Base-by-base conservation (phyloP, 2,329 filamentous ascomycete species). In the Ophiocordyceps polyrhachis-furcata region DNA sequence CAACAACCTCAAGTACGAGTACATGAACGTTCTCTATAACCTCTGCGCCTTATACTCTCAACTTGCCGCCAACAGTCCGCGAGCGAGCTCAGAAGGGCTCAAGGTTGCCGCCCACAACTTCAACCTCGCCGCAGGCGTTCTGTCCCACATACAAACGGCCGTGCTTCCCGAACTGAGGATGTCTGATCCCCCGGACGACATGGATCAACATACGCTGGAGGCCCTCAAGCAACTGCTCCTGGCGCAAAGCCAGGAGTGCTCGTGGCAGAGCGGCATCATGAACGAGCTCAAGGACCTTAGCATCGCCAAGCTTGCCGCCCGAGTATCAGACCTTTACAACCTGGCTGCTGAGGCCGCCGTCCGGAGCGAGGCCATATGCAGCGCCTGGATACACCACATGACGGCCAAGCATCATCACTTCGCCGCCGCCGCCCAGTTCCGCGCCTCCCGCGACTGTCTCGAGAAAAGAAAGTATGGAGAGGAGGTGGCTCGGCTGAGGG, bases 401-500 rank as follows among this genome's bases (percentile, higher is more conserved):
- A 88, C 83, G 23, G 91, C 89, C 6, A 98, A 96, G 60, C 88
- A 96, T 56, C 84, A 95, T 57, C 91, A 96, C 61, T 96, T 98
- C 63, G 88, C 89, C 1, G 89, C 86, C 0, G 91, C 91, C 0
- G 91, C 91, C 0, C 91, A 98, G 58, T 96, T 89, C 54, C 73
- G 91, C 14, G 86, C 89, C 23, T 86, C 91, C 0, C 81, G 86
- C 50, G 88, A 95, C 56, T 91, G 85, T 52, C 61, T 98, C 14
- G 91, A 96, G 63, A 96, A 93, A 71, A 72, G 82, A 43, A 93
- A 81, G 56, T 98, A 95, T 52, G 91, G 91, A 42, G 91, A 98
- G 58, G 91, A 98, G 65, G 81, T 98, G 19, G 86, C 91, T 1
- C 73, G 91, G 11, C 61, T 98, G 44, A 73, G 75, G 41, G 89